These are phyloP conservation scores for Spergularia marina DNA, from an alignment of 148 eudicot genomes.

Conservation along the genomic window DNA sequence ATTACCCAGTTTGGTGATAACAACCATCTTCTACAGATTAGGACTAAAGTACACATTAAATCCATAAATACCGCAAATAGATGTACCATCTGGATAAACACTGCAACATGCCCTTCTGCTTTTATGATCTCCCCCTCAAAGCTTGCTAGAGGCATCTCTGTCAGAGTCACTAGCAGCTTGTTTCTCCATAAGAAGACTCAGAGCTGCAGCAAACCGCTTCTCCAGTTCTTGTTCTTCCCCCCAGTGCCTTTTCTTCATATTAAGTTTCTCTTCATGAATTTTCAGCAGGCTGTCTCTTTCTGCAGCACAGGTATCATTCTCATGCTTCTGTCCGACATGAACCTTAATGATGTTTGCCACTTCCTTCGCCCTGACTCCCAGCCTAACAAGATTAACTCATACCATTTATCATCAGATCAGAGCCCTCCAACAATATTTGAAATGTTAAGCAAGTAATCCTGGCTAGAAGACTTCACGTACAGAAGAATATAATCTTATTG, in stretches of 20 bases:
- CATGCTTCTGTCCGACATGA: neutral
- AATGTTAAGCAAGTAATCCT: too few species aligned
- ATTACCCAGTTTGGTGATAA: too few species aligned
- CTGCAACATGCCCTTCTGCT: neutral
- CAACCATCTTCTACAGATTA: neutral
- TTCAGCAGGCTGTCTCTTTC: neutral
- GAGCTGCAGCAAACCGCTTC: slow-evolving; percentile 2
- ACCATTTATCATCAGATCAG: too few species aligned
- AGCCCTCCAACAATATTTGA: too few species aligned
- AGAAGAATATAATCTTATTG: too few species aligned
- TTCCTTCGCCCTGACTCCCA: neutral
- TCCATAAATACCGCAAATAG: neutral
- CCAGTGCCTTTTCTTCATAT: slow-evolving; percentile 5
- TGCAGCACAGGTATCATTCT: neutral
- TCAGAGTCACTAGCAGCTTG: neutral
- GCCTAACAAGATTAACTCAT: neutral
- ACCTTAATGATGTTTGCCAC: neutral
- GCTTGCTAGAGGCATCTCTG: neutral
- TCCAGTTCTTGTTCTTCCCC: slow-evolving; percentile 1
- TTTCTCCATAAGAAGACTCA: neutral
- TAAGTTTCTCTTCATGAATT: slow-evolving; percentile 1
- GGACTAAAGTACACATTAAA: neutral
- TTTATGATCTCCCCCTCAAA: neutral
- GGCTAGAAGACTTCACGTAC: too few species aligned
- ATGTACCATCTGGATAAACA: slow-evolving; percentile 9